Conservation (phyloP, 192 early-diverging fungal species). For the Funneliformis geosporum region DNA sequence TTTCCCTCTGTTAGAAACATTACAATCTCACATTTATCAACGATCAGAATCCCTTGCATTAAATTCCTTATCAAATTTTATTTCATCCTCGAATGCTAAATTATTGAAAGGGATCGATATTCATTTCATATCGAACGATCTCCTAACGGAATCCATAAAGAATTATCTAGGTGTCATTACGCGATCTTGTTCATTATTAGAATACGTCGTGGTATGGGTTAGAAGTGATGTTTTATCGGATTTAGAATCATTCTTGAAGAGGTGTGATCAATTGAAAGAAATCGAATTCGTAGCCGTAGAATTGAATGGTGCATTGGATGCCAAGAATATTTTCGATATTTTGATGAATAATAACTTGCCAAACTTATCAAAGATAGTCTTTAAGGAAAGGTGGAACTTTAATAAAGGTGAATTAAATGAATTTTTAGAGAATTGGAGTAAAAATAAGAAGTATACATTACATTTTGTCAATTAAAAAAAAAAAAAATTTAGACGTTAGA, state of each 20-base stretch:
- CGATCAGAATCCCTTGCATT: not conserved
- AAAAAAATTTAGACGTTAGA: too few relatives aligned
- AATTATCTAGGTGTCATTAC: not conserved
- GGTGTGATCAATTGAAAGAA: not conserved
- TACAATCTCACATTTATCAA: not conserved
- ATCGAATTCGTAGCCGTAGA: not conserved
- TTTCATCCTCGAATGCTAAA: not conserved
- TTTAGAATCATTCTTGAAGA: not conserved
- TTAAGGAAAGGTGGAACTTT: not conserved
- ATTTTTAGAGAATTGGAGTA: not conserved
- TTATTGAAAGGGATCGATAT: not conserved
- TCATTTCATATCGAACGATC: not conserved
- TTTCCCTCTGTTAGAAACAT: not conserved
- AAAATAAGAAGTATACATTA: not conserved
- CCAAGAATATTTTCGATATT: not conserved
- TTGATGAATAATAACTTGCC: not conserved
- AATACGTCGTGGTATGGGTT: not conserved
- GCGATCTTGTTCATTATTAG: not conserved
- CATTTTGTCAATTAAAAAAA: not conserved
- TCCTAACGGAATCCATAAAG: not conserved
- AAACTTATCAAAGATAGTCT: not conserved
- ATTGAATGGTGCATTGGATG: not conserved
- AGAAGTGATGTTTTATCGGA: not conserved
- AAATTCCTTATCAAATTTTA: not conserved
- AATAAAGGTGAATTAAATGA: not conserved